Evolutionary conservation across 1,284 basidiomycete species (phyloP), one percentile per base, ranked within the genome.

Genomic region (Cutaneotrichosporon cutaneum): DNA sequence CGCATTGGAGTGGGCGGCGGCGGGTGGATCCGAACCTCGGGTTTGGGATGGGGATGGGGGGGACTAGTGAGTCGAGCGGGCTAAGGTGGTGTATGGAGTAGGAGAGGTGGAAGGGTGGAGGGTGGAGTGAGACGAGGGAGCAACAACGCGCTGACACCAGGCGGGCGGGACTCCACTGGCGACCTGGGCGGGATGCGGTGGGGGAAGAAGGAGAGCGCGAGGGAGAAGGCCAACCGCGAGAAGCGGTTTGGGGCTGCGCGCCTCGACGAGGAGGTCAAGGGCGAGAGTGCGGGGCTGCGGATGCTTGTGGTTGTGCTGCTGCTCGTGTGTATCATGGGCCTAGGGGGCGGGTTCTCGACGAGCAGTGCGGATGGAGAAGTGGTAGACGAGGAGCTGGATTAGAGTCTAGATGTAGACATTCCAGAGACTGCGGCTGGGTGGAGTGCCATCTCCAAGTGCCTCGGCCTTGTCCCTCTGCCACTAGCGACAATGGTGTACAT

Each of bases 281-380:
- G 70, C 10, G 72, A 72, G 61, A 65, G 65, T 6, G 60, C 60
- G n/a, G 33, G 70, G 18, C 66, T 67, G 70, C 65, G 70, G 24
- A 70, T 71, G 48, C 57, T 69, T 0, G 66, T 73, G 8, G 72
- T 73, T 0, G 65, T 71, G 14, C 60, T 68, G 7, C 48, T 75
- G 30, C 63, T 76, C 16, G 36, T 73, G 24, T 60, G 59, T 4
- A 70, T 72, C 16, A 59, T 75, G 3, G 56, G 64, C 10, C 54
- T 76, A 4, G 73, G 72, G n/a, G 69, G 74, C 4, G 70, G 72
- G 14, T 67, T 76, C 61, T 71, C 70, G 0, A 71, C 71, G 11
- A 70, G 67, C 56, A 67, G 68, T 5, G 52, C 52, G 35, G 33
- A 53, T 9, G 30, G 9, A 5, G 68, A 70, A 5, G 59, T 42